These are phyloP conservation scores for Rhynchosporium graminicola DNA, from an alignment of 2,329 filamentous ascomycete genomes.

Conservation along the genomic window DNA sequence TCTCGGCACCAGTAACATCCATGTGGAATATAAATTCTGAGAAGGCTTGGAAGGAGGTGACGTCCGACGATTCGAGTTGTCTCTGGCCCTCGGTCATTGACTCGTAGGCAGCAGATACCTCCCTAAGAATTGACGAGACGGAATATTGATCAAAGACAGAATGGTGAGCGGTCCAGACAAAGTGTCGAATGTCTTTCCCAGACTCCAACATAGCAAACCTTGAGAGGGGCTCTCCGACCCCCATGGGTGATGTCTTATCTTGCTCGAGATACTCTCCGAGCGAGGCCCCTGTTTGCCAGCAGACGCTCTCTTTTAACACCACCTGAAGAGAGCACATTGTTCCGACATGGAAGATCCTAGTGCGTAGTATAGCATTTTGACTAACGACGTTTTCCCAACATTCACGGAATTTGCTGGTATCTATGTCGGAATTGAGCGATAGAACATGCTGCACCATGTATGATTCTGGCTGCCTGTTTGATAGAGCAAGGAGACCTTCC, in stretches of 20 bases:
- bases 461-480: conserved; percentile 36
- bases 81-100: not conserved
- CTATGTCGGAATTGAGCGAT: conserved; percentile 20
- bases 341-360: conserved; percentile 34
- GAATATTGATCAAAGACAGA: conserved; percentile 25
- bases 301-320: conserved; percentile 18
- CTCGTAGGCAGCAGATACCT: conserved; percentile 6
- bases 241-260: conserved; percentile 5
- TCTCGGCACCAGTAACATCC: not conserved
- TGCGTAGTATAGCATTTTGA: conserved; percentile 39
- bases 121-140: not conserved
- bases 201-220: conserved; percentile 16
- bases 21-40: conserved; percentile 1
- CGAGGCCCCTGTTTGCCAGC: conserved; percentile 8
- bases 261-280: conserved; percentile 25
- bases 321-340: conserved; percentile 19
- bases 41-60: not conserved
- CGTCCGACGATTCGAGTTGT: not conserved
- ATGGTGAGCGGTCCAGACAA: conserved; percentile 28
- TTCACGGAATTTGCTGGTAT: conserved; percentile 27
- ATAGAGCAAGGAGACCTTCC: conserved; percentile 42
- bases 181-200: not conserved
- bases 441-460: conserved; percentile 39
- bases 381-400: conserved; percentile 35
- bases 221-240: conserved; percentile 15